Evolutionary conservation across 164 flowering plant species (phyloP), one percentile per base, ranked within the genome.

Genomic region (Sedum album): DNA sequence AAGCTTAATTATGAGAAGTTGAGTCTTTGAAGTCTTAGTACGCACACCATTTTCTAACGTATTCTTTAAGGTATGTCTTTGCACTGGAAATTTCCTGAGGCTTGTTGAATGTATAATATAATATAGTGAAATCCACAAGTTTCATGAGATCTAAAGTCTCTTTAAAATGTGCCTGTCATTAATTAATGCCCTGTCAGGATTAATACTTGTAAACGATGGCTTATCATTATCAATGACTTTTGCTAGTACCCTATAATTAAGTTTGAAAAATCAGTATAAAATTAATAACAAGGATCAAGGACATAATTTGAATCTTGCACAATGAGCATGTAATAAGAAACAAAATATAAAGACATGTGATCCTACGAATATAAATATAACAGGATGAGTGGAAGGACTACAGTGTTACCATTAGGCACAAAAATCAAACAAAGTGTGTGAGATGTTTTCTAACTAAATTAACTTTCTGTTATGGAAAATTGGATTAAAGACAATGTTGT

Each of bases 1-100:
- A 3, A 3, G 38, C 38, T 57, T 20, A 17, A 9, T 57, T 17
- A 57, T 13, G 26, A 57, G 62, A 44, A 28, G 33, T 57, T 9
- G 9, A 55, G 60, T 55, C 60, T 57, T 57, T 28, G 11, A 26
- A 26, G 61, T 55, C 61, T 9, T 55, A n/a, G 2, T n/a, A 2
- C 6, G 31, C 10, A 14, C 61, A 55, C 26, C 26, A 55, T 8
- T 30, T 57, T 57, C 62, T 28, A 57, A 57, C 62, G 62, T 57
- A 57, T 57, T 57, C 17, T 26, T 30, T 15, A n/a, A 57, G 62
- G 31, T 57, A 33, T 11, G 18, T 13, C 62, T 13, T 57, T 28
- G 62, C 62, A 57, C n/a, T 57, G 62, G 35, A 57, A 57, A 28
- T 57, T 57, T 57, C 62, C 62, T 26, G 62, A 57, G 20, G 20